Percentiles rank a stretch among this genome's conserved stretches.
Evolutionary conservation across 2,329 filamentous ascomycete genomes (phyloP).

Genomic region (Xylaria sp.): DNA sequence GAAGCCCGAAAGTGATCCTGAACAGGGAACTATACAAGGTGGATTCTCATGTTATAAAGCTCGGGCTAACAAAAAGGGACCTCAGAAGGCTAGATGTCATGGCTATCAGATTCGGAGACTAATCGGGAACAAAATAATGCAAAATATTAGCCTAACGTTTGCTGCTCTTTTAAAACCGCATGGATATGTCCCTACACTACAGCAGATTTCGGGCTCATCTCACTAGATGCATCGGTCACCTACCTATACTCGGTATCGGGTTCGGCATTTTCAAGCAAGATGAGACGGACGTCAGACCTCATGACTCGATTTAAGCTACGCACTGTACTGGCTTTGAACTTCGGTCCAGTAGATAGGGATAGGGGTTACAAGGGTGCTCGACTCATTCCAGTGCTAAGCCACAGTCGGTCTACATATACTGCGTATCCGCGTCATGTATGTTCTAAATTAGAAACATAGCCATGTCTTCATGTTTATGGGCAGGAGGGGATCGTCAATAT

Average conservation of each 20-base stretch:
- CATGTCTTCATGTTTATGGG: no score
- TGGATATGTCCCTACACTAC: neutral
- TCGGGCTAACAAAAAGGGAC: neutral
- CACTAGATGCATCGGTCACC: no score
- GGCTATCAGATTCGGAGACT: neutral
- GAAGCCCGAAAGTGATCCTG: neutral
- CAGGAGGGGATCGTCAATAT: neutral
- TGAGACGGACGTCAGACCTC: no score
- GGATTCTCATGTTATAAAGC: neutral
- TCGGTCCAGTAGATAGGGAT: neutral
- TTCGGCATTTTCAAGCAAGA: neutral
- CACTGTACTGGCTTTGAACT: neutral
- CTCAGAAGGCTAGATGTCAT: neutral
- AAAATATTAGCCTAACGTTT: no score
- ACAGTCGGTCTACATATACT: neutral
- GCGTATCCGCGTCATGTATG: neutral
- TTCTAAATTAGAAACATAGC: constrained; percentile 1
- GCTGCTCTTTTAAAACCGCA: neutral
- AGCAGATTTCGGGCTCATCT: neutral
- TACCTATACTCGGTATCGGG: neutral
- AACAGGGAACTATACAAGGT: neutral
- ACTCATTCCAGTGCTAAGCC: neutral
- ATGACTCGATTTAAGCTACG: no score
- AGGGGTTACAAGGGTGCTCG: neutral
- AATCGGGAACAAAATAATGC: neutral